Evolutionary conservation across 805 yeast species (phyloP).

Genomic region (Wickerhamomyces rabaulensis): DNA sequence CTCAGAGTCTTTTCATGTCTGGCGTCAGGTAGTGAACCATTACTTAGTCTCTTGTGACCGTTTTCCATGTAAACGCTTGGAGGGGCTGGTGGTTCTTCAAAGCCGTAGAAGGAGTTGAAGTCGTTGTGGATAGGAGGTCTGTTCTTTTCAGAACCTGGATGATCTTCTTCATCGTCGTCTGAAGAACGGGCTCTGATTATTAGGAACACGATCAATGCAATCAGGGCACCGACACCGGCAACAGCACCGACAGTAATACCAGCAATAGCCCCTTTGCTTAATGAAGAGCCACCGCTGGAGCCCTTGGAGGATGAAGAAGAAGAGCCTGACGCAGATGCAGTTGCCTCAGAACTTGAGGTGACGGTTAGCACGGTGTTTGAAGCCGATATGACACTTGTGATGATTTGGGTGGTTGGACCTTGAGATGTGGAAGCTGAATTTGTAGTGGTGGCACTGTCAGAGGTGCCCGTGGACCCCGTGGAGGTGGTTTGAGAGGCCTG

Average conservation of each 20-base stretch:
- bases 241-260: conserved; percentile 56
- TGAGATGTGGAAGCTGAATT: conserved; percentile 1
- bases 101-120: conserved; percentile 3
- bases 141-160: conserved; percentile 4
- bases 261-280: conserved; percentile 46
- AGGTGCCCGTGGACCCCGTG: conserved; percentile 11
- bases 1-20: conserved; percentile 38
- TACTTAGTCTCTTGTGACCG: conserved; percentile 45
- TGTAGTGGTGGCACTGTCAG: conserved; percentile 2
- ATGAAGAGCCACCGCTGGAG: conserved; percentile 1
- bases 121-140: conserved; percentile 9
- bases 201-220: conserved; percentile 17
- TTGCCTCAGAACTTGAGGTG: conserved; percentile 9
- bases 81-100: conserved; percentile 1
- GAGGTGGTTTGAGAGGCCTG: conserved; percentile 11
- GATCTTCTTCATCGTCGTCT: conserved; percentile 13
- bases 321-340: conserved; percentile 8
- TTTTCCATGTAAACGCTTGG: conserved; percentile 1
- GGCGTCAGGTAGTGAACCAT: conserved; percentile 51
- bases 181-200: conserved; percentile 9
- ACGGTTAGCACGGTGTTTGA: conserved; percentile 7
- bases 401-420: conserved; percentile 7
- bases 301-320: conserved; percentile 15
- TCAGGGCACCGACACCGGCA: conserved; percentile 36
- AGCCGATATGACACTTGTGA: conserved; percentile 14